Evolutionary conservation across 257 asterid genomes (phyloP).

Genomic region (Nicotiana noctiflora): DNA sequence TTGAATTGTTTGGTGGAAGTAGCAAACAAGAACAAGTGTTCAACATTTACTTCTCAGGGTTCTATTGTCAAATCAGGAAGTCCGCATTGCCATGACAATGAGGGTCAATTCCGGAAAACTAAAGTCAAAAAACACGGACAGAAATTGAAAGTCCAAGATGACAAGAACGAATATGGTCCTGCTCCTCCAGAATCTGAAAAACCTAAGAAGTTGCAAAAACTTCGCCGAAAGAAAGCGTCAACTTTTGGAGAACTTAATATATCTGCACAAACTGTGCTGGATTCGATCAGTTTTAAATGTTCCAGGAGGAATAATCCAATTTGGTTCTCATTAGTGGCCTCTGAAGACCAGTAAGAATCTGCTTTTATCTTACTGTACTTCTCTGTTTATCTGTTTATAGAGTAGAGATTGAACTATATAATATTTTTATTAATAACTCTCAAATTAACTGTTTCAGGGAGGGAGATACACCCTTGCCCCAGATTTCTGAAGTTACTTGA

Average conservation of each 20-base stretch:
- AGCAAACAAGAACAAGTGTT: slow-evolving; percentile 82
- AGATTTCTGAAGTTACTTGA: slow-evolving; percentile 73
- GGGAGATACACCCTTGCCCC: slow-evolving; percentile 69
- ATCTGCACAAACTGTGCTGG: slow-evolving; percentile 65
- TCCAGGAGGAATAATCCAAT: slow-evolving; percentile 57
- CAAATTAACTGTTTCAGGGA: slow-evolving; percentile 45
- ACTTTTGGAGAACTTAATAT: slow-evolving; percentile 49
- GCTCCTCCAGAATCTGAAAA: slow-evolving; percentile 49
- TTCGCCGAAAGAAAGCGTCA: slow-evolving; percentile 58
- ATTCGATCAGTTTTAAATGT: slow-evolving; percentile 39
- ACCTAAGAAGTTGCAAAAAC: slow-evolving; percentile 58
- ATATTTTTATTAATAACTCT: slow-evolving; percentile 14
- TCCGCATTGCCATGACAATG: slow-evolving; percentile 38
- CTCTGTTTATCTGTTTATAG: slow-evolving; percentile 1
- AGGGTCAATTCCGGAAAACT: slow-evolving; percentile 37
- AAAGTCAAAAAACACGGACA: slow-evolving; percentile 55
- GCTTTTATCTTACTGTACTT: slow-evolving; percentile 1
- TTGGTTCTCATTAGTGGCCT: slow-evolving; percentile 85
- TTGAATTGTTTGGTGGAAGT: slow-evolving; percentile 84
- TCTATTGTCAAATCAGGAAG: slow-evolving; percentile 51
- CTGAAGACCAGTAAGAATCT: slow-evolving; percentile 64
- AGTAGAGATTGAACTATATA: background rate
- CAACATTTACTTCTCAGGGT: slow-evolving; percentile 49
- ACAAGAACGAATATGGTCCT: slow-evolving; percentile 36
- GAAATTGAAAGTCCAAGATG: slow-evolving; percentile 56